A percentile compares a stretch with the other conserved stretches of the same genome.
Evolutionary conservation across 2,329 filamentous ascomycete genomes (phyloP).

Genomic region (Ophiocordyceps robertsii): DNA sequence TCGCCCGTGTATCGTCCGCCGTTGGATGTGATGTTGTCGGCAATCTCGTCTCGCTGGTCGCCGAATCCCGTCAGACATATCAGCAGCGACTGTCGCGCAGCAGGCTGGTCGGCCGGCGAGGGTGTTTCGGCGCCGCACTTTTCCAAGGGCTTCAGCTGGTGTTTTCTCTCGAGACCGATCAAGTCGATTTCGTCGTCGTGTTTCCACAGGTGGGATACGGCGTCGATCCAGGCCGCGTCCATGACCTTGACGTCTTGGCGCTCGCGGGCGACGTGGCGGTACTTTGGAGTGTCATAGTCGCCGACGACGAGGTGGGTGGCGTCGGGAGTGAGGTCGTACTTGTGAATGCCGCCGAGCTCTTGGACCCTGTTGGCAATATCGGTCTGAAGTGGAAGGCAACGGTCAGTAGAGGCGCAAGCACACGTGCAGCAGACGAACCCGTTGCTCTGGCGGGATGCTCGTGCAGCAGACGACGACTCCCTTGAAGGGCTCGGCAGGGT

Average conservation of each 20-base stretch:
- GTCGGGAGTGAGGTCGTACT: constrained; percentile 86
- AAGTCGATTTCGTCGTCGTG: constrained; percentile 67
- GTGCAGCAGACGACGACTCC: constrained; percentile 80
- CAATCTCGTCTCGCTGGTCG: constrained; percentile 55
- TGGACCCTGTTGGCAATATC: constrained; percentile 50
- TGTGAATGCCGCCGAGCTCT: constrained; percentile 79
- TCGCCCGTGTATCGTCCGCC: constrained; percentile 82
- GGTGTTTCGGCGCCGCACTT: constrained; percentile 30
- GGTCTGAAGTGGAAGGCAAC: constrained; percentile 17
- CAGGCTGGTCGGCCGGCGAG: constrained; percentile 7
- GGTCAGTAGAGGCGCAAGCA: constrained; percentile 1
- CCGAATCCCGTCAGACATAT: constrained; percentile 46
- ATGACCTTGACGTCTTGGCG: constrained; percentile 77
- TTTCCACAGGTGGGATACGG: constrained; percentile 69
- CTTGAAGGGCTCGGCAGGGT: constrained; percentile 49
- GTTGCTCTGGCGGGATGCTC: constrained; percentile 64
- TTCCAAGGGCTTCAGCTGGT: constrained; percentile 52
- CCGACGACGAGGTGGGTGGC: constrained; percentile 92
- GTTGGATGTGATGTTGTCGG: constrained; percentile 51
- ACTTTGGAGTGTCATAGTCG: constrained; percentile 81
- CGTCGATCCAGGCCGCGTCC: constrained; percentile 71
- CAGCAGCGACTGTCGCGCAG: constrained; percentile 27
- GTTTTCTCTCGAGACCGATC: constrained; percentile 49
- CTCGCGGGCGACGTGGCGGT: constrained; percentile 85
- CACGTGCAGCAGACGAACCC: constrained; percentile 37